Evolutionary conservation across 2,329 filamentous ascomycete species (phyloP), one percentile per base, ranked within the genome.

Genomic region (Thermothelomyces thermophilus): DNA sequence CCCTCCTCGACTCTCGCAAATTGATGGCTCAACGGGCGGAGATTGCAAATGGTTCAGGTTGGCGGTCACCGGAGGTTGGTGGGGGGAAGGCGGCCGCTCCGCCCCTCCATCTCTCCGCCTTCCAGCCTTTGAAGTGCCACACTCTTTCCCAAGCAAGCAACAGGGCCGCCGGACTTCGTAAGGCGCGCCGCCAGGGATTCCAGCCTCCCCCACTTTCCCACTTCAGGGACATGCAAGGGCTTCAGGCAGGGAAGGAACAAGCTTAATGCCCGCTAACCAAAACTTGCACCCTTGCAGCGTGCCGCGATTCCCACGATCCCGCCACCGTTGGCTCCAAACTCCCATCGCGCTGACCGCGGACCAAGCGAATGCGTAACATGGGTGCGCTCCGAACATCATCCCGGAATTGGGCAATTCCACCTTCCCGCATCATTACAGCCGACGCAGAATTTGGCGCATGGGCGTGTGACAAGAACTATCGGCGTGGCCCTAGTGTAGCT

Each of bases 401-500:
- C 33, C 33, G 13, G 33, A 5, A 35, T 35, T 35, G 24, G 24
- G 24, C 24, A 26, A 5, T 26, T 26, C 5, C 24, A 26, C 5
- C 24, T 26, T 26, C n/a, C n/a, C n/a, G 24, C 24, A 26, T 5
- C 5, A 9, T 26, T 5, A 26, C 24, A 26, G 24, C 24, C 24
- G n/a, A n/a, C n/a, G n/a, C n/a, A n/a, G n/a, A 26, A 26, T 26
- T 26, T 26, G 5, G 24, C 9, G 5, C 24, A 26, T 26, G 24
- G 41, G 36, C 11, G 39, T 41, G 45, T 20, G 24, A 10, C 8
- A 22, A n/a, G 14, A 36, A 10, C 14, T n/a, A 30, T 17, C 6
- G 46, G 46, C 8, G 42, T 49, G 51, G 14, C 22, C 17, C 26
- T 49, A 54, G n/a, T n/a, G n/a, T n/a, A n/a, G 52, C 49, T 45